Percentiles rank a stretch among this genome's conserved stretches.
phyloP scores from a whole-genome alignment of 495 filamentous ascomycete genomes.

The Durotheca rogersii region DNA sequence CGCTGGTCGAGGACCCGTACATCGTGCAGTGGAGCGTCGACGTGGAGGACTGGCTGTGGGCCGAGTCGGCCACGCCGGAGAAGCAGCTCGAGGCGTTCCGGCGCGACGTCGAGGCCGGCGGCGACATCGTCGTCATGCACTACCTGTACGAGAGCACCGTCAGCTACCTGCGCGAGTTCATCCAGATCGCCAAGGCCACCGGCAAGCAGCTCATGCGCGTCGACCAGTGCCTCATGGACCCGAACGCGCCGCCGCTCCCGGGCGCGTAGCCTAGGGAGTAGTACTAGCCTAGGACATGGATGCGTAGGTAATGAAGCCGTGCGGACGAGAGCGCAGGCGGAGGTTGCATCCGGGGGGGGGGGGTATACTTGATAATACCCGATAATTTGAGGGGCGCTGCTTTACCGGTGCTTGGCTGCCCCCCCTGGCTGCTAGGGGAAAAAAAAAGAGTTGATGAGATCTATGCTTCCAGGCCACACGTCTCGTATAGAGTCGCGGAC shows the following conservation, averaged over 20 bases:
- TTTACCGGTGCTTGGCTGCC: too few species aligned
- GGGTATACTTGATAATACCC: too few species aligned
- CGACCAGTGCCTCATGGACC: conserved; percentile 77
- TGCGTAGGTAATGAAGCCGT: too few species aligned
- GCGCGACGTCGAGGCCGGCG: conserved; percentile 63
- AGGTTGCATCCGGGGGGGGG: too few species aligned
- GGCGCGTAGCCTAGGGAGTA: conserved; percentile 5
- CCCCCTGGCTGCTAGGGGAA: too few species aligned
- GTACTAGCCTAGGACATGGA: background rate
- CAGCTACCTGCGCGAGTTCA: conserved; percentile 65
- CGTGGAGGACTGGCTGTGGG: conserved; percentile 79
- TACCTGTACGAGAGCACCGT: conserved; percentile 71
- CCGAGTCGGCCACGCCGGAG: conserved; percentile 61
- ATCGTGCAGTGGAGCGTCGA: conserved; percentile 77
- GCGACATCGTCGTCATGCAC: conserved; percentile 76
- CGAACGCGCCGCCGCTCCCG: conserved; percentile 60
- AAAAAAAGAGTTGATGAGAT: too few species aligned
- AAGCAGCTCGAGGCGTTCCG: conserved; percentile 75
- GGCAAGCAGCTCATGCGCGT: conserved; percentile 74
- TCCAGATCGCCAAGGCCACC: conserved; percentile 63
- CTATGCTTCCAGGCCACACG: too few species aligned
- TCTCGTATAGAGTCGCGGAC: too few species aligned
- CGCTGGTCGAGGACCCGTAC: conserved; percentile 45
- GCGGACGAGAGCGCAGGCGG: too few species aligned
- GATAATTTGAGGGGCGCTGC: too few species aligned